Evolutionary conservation across 2,329 filamentous ascomycete species (phyloP).

Genomic region (Geosmithia putterillii): DNA sequence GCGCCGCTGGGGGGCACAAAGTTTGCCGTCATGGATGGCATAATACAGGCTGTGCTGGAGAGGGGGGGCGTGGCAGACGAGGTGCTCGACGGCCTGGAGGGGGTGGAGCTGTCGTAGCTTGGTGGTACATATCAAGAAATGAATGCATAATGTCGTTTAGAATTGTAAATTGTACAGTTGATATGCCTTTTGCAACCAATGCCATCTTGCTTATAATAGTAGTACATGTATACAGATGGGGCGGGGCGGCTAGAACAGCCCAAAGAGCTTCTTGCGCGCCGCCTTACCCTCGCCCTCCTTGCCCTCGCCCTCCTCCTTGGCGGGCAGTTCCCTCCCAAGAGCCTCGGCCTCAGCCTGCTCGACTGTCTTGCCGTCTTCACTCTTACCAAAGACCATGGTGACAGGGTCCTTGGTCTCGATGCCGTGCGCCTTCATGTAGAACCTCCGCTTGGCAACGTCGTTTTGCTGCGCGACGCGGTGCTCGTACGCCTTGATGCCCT

Average conservation of each 20-base stretch:
- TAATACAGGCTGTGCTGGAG: constrained; percentile 67
- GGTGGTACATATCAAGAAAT: background rate
- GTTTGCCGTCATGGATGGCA: constrained; percentile 56
- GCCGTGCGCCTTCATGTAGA: constrained; percentile 79
- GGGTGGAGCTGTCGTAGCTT: constrained; percentile 51
- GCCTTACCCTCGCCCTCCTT: constrained; percentile 14
- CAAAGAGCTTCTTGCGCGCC: constrained; percentile 71
- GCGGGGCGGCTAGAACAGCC: constrained; percentile 79
- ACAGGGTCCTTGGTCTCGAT: constrained; percentile 52
- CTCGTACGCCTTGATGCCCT: constrained; percentile 55
- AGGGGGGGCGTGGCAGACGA: constrained; percentile 75
- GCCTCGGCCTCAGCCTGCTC: constrained; percentile 21
- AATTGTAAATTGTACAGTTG: background rate
- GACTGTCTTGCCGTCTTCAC: constrained; percentile 18
- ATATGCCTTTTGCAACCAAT: background rate
- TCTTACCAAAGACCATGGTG: constrained; percentile 28
- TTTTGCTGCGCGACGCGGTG: constrained; percentile 63
- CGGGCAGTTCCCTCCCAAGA: constrained; percentile 21
- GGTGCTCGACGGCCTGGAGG: constrained; percentile 69
- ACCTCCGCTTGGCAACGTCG: constrained; percentile 75
- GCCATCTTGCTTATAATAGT: constrained; percentile 2
- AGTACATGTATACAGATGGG: no score
- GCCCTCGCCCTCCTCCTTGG: constrained; percentile 12
- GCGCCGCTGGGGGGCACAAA: constrained; percentile 76
- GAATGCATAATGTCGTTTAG: no score